phyloP scores from a whole-genome alignment of 768 basidiomycete species.

The Russula emetica region DNA sequence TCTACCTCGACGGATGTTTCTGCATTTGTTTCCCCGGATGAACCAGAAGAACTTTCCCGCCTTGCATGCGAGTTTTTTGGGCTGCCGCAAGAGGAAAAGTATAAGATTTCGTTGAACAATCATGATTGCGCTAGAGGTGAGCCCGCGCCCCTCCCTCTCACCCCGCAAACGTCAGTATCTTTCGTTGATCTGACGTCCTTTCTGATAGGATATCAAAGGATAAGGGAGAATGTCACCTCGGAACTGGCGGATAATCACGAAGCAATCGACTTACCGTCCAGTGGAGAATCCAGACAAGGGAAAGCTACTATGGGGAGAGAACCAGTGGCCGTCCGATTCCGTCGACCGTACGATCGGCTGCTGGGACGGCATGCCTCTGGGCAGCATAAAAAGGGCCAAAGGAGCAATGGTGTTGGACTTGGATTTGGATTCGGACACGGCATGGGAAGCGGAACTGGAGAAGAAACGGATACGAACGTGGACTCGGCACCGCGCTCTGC shows the following conservation, averaged over 20 bases:
- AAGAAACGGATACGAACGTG: too few relatives aligned
- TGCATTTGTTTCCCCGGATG: conserved; percentile 48
- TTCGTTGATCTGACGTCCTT: neutral
- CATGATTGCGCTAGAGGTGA: conserved; percentile 76
- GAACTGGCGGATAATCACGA: conserved; percentile 84
- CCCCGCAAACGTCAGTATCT: too few relatives aligned
- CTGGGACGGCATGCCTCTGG: too few relatives aligned
- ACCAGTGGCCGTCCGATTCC: conserved; percentile 78
- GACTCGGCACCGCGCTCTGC: too few relatives aligned
- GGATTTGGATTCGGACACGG: too few relatives aligned
- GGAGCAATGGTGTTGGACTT: too few relatives aligned
- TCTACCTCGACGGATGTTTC: conserved; percentile 78
- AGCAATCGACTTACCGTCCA: conserved; percentile 75
- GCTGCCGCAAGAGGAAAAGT: conserved; percentile 57
- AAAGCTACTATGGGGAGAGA: conserved; percentile 74
- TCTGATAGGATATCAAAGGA: conserved; percentile 65
- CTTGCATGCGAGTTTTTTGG: too few relatives aligned
- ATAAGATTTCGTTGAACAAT: conserved; percentile 57
- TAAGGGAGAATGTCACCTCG: conserved; percentile 83
- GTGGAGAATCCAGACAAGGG: conserved; percentile 65
- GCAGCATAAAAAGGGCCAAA: too few relatives aligned
- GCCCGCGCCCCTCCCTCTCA: conserved; percentile 15
- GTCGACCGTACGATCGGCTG: too few relatives aligned
- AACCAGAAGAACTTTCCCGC: conserved; percentile 68
- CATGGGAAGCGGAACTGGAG: too few relatives aligned